Base-by-base conservation (phyloP, 805 yeast genomes). In the Kodamaea nitidulidarum region DNA sequence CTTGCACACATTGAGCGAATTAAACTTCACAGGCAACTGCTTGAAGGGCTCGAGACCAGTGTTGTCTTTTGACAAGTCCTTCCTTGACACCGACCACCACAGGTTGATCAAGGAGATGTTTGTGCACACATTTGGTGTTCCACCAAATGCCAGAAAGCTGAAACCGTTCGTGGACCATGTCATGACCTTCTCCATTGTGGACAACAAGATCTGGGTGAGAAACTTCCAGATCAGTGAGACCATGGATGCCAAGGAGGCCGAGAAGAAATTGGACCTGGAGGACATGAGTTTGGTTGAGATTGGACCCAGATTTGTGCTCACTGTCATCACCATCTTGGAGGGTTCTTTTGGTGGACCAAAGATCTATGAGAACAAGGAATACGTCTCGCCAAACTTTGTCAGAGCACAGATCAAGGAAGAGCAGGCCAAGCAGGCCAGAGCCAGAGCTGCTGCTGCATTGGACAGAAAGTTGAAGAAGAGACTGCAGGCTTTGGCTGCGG, bases 321-420 rank as follows among this genome's bases (percentile, higher is more conserved):
- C 98, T 2, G 81, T 84, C 47, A 90, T 93, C 50, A 81, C 95
- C 43, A 80, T 93, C 38, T 73, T 91, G 47, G 98, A 93, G 69
- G 98, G 98, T 35, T 88, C 97, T 1, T 93, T 93, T 54, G 91
- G 96, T 41, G 98, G 98, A 15, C 96, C 98, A 48, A 88, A 90
- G 74, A 88, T 93, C 49, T 93, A 87, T 65, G 98, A 93, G 58
- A 93, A 93, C 71, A 90, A 87, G 71, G 93, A 91, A 65, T 93
- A 86, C 63, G 96, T 93, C 35, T 86, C 96, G 44, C 98, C 98
- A 48, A 93, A 93, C 72, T 80, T 85, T 44, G 91, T 84, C 28
- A 84, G 98, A 71, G 87, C 98, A 9, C 96, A 90, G 70, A 45
- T 74, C 48, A 85, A 79, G 60, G 84, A 81, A 51, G 77, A 84